phyloP scores from a whole-genome alignment of 2,329 filamentous ascomycete genomes.

The Dactylellina sp. region DNA sequence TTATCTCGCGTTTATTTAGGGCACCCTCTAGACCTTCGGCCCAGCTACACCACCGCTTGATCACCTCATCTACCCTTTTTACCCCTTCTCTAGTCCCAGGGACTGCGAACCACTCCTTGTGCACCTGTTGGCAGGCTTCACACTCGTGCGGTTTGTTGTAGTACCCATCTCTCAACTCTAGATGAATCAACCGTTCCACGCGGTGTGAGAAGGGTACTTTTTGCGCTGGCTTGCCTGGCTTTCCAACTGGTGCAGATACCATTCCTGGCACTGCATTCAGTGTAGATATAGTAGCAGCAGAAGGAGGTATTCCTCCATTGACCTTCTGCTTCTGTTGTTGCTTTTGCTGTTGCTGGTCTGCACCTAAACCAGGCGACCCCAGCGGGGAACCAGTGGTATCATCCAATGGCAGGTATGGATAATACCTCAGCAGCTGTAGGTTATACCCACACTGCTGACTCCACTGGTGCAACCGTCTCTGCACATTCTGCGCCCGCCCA shows the following conservation, averaged over 20 bases:
- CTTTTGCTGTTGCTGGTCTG: no score
- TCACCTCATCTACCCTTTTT: conserved; percentile 76
- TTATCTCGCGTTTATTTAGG: conserved; percentile 23
- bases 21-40: conserved; percentile 68
- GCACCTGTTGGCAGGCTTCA: conserved; percentile 81
- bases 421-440: conserved; percentile 87
- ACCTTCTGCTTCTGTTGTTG: background rate
- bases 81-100: conserved; percentile 78
- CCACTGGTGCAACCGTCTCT: conserved; percentile 92
- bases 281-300: no score
- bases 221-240: conserved; percentile 63
- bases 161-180: conserved; percentile 75
- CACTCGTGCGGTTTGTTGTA: conserved; percentile 69
- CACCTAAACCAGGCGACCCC: background rate
- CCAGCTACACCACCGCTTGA: conserved; percentile 88
- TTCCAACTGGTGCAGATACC: background rate
- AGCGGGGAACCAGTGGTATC: conserved; percentile 55
- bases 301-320: no score
- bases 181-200: conserved; percentile 88
- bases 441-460: conserved; percentile 90
- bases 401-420: conserved; percentile 77
- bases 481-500: conserved; percentile 79
- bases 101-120: conserved; percentile 96
- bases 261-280: no score
- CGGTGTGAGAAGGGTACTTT: conserved; percentile 88